phyloP scores from a whole-genome alignment of 2,329 filamentous ascomycete genomes.

The Golovinomyces cichoracearum region DNA sequence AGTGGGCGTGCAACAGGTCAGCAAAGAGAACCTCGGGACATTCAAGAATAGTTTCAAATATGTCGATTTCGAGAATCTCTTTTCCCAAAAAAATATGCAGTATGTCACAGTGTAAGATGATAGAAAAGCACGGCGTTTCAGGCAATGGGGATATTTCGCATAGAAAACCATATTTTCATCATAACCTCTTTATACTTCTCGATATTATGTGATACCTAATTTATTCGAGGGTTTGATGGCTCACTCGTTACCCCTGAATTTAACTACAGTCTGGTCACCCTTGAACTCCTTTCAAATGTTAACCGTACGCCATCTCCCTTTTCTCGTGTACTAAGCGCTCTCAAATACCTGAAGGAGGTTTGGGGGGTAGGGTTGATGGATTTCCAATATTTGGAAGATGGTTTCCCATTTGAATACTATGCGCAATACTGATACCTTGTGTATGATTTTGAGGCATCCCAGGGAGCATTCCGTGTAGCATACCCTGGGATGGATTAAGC shows the following conservation, averaged over 20 bases:
- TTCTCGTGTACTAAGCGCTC: slow-evolving; percentile 10
- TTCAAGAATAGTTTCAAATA: slow-evolving; percentile 20
- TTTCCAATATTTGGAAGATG: slow-evolving; percentile 31
- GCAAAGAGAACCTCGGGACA: slow-evolving; percentile 23
- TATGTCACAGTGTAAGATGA: slow-evolving; percentile 12
- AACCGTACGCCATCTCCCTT: slow-evolving; percentile 14
- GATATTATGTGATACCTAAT: slow-evolving; percentile 4
- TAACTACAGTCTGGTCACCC: slow-evolving; percentile 12
- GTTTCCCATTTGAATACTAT: slow-evolving; percentile 17
- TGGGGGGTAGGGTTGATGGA: slow-evolving; percentile 26
- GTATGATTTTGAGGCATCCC: slow-evolving; percentile 9
- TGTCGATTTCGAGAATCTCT: not conserved
- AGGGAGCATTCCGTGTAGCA: slow-evolving; percentile 8
- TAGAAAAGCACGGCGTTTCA: slow-evolving; percentile 16
- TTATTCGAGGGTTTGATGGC: slow-evolving; percentile 12
- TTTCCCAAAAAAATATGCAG: not conserved
- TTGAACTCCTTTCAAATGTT: slow-evolving; percentile 16
- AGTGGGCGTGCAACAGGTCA: slow-evolving; percentile 25
- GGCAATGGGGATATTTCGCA: slow-evolving; percentile 22
- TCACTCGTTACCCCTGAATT: slow-evolving; percentile 12
- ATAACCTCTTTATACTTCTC: not conserved
- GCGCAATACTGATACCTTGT: slow-evolving; percentile 10
- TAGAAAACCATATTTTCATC: slow-evolving; percentile 11
- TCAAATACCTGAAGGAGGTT: slow-evolving; percentile 22
- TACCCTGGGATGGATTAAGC: slow-evolving; percentile 9